phyloP scores from a whole-genome alignment of 2,329 filamentous ascomycete genomes.

The Gaeumannomyces tritici region DNA sequence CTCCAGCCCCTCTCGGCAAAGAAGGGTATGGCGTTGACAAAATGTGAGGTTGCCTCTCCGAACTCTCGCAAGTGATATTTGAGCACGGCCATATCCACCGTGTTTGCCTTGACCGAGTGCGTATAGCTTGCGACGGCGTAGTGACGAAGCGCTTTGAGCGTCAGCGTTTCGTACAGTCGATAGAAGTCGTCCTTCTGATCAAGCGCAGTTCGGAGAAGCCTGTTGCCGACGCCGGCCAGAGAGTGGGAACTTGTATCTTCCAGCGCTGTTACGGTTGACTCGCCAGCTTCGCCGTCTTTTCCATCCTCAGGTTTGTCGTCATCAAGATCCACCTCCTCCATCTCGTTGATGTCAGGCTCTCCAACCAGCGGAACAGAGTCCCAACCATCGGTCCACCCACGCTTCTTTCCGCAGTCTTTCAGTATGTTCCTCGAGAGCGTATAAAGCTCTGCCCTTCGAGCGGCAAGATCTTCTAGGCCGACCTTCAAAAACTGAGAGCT shows the following conservation, averaged over 20 bases:
- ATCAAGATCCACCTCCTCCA: constrained; percentile 50
- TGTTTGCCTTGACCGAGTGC: constrained; percentile 66
- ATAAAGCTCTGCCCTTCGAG: constrained; percentile 73
- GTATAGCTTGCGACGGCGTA: constrained; percentile 70
- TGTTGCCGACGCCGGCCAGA: constrained; percentile 40
- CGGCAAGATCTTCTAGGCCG: constrained; percentile 74
- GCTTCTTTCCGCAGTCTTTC: constrained; percentile 60
- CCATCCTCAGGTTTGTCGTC: constrained; percentile 23
- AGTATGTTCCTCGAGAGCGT: constrained; percentile 71
- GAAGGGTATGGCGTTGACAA: constrained; percentile 67
- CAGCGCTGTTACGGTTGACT: constrained; percentile 1
- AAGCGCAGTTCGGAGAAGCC: constrained; percentile 50
- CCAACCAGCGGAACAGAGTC: constrained; percentile 42
- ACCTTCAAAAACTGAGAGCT: constrained; percentile 43
- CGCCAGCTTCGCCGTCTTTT: constrained; percentile 9
- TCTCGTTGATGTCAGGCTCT: constrained; percentile 30
- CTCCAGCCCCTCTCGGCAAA: constrained; percentile 75
- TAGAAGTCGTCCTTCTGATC: constrained; percentile 56
- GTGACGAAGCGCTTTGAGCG: constrained; percentile 73
- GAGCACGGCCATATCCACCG: constrained; percentile 78
- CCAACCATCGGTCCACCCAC: constrained; percentile 74
- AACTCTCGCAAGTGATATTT: constrained; percentile 72
- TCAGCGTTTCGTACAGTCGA: constrained; percentile 64
- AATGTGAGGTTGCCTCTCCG: constrained; percentile 62
- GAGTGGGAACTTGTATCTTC: constrained; percentile 9